These are phyloP conservation scores for Solanum sejunctum DNA, from an alignment of 257 asterid genomes.

Conservation along the genomic window DNA sequence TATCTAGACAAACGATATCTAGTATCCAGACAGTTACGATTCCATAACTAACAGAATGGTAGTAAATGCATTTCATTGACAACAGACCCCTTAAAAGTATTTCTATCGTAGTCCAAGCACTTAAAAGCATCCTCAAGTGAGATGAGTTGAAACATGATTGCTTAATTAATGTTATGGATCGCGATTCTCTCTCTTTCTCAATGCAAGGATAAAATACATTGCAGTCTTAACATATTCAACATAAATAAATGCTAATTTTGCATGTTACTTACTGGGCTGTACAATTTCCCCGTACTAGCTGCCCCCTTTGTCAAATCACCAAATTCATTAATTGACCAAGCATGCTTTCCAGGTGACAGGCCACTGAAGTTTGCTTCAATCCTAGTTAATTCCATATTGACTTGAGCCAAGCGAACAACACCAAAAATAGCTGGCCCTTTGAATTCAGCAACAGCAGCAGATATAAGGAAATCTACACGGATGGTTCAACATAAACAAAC, in stretches of 20 bases:
- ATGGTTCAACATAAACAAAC: background rate
- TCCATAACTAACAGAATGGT: background rate
- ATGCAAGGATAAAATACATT: background rate
- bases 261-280: slow-evolving; percentile 26
- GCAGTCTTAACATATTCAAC: background rate
- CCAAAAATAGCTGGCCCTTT: slow-evolving; percentile 81
- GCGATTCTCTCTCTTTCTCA: background rate
- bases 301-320: slow-evolving; percentile 88
- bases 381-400: slow-evolving; percentile 68
- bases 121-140: background rate
- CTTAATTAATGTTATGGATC: background rate
- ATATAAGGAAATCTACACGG: slow-evolving; percentile 69
- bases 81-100: background rate
- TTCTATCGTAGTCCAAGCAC: background rate
- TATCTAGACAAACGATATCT: background rate
- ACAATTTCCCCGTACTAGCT: slow-evolving; percentile 83
- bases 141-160: background rate
- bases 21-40: background rate
- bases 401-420: slow-evolving; percentile 89
- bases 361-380: slow-evolving; percentile 92
- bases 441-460: slow-evolving; percentile 90
- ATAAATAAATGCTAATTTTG: slow-evolving; percentile 22
- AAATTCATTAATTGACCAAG: slow-evolving; percentile 81
- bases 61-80: background rate
- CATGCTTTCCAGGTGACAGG: slow-evolving; percentile 66